These are phyloP conservation scores for Pyricularia grisea DNA, from an alignment of 2,329 filamentous ascomycete species.

Conservation along the genomic window DNA sequence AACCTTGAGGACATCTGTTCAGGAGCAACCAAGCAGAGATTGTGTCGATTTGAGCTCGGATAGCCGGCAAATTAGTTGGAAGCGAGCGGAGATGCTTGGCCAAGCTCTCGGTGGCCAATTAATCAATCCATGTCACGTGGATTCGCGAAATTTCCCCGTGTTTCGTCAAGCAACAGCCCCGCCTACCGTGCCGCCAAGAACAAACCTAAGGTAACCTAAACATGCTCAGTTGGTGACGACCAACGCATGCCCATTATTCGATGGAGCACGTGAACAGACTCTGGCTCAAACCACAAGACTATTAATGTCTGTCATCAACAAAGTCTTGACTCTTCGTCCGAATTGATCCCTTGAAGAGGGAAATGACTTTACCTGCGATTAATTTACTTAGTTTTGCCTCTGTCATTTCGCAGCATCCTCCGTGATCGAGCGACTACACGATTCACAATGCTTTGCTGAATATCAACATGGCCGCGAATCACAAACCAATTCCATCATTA, in stretches of 20 bases:
- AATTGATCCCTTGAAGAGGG: neutral
- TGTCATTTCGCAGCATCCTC: neutral
- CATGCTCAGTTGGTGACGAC: neutral
- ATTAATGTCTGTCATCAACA: neutral
- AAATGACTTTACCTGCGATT: neutral
- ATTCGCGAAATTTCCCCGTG: neutral
- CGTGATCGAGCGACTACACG: neutral
- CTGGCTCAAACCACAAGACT: neutral
- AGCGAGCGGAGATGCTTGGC: neutral
- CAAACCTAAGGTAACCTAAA: neutral
- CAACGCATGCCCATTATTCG: neutral
- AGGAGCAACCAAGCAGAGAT: too few relatives aligned
- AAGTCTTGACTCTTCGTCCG: neutral
- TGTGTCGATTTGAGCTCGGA: too few relatives aligned
- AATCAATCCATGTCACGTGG: neutral
- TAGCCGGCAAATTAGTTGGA: neutral
- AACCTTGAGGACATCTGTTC: too few relatives aligned
- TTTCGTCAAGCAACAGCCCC: neutral
- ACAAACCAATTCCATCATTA: conserved; percentile 67
- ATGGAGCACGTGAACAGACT: neutral
- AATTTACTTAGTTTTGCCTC: neutral
- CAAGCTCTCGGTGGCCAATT: neutral
- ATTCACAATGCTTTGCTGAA: neutral
- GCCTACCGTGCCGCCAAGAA: neutral
- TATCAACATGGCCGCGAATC: conserved; percentile 2